Base-by-base conservation (phyloP, 108 stramenopile species). In the Skeletonema marinoi region DNA sequence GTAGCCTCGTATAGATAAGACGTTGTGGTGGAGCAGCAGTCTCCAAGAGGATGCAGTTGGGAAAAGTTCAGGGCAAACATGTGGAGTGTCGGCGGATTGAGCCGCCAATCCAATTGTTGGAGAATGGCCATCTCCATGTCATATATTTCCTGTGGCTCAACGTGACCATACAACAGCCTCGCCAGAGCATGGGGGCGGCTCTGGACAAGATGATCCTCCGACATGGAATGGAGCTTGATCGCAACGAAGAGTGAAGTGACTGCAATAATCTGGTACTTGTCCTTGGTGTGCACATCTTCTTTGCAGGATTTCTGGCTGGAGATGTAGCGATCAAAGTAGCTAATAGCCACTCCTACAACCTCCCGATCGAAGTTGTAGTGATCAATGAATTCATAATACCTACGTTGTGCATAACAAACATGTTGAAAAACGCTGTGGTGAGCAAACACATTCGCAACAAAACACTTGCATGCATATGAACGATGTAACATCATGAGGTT, bases 291-390 rank as follows among this genome's bases (percentile, higher is more conserved):
- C 54, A 3, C 32, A 36, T 39, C 75, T 61, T 39, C 75, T 61
- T 19, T 64, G 29, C 48, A 65, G 10, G 60, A 21, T 21, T 77
- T 46, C 16, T 80, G 70, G 30, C 68, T 41, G 4, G 83, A 75
- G 4, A 82, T 77, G 14, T 77, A 78, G 11, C 90, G 87, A 75
- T 90, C 90, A 30, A 88, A 67, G 60, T 86, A 88, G 48, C 73
- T 70, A 11, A 88, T 44, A 19, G 90, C 88, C 12, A 88, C 76
- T 16, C 81, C 83, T 32, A 88, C 90, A 35, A 87, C 86, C 46
- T 90, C 88, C 21, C 90, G 84, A 66, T 90, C 88, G 59, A 90
- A 86, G n/a, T 68, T 73, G 75, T 83, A 88, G 79, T 85, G 82
- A 76, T 88, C 87, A 0, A 85, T 80, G 30, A 86, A 80, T 66